A percentile compares a stretch with the other conserved stretches of the same genome.
Evolutionary conservation across 257 asterid genomes (phyloP).

Genomic region (Voacanga thouarsii): DNA sequence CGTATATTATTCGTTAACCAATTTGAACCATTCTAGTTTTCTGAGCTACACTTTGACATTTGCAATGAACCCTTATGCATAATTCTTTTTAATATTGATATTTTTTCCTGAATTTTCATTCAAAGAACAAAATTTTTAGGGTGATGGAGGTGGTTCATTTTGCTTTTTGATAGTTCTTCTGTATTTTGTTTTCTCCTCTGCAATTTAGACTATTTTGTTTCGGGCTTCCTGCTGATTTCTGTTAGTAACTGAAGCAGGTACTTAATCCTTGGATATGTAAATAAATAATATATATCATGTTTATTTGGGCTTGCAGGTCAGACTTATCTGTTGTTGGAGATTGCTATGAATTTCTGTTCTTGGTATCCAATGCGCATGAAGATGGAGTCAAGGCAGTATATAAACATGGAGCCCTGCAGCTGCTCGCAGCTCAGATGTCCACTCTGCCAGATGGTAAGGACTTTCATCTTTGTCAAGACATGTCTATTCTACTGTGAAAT

Average conservation of each 20-base stretch:
- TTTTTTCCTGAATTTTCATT: not conserved
- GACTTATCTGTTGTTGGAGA: constrained; percentile 50
- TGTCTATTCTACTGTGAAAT: not conserved
- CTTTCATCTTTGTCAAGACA: not conserved
- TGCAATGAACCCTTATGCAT: not conserved
- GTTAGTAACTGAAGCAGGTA: not conserved
- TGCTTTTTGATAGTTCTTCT: constrained; percentile 10
- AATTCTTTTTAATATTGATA: not conserved
- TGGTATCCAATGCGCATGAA: constrained; percentile 58
- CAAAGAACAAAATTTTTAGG: not conserved
- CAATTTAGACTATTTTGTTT: not conserved
- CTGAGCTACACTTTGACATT: no score
- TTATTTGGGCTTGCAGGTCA: constrained; percentile 45
- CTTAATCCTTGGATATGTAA: not conserved
- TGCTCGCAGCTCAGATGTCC: constrained; percentile 60
- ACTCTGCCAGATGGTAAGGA: constrained; percentile 59
- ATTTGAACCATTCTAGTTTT: not conserved
- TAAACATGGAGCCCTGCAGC: constrained; percentile 59
- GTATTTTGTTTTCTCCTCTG: not conserved
- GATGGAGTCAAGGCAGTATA: constrained; percentile 49
- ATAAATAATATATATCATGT: constrained; percentile 12
- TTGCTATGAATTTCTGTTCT: constrained; percentile 66
- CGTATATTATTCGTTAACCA: not conserved
- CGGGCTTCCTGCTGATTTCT: not conserved
- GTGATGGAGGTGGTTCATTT: not conserved